A percentile compares a stretch with the other conserved stretches of the same genome.
These are phyloP conservation scores for Striga asiatica DNA, from an alignment of 257 asterid species.

Conservation along the genomic window DNA sequence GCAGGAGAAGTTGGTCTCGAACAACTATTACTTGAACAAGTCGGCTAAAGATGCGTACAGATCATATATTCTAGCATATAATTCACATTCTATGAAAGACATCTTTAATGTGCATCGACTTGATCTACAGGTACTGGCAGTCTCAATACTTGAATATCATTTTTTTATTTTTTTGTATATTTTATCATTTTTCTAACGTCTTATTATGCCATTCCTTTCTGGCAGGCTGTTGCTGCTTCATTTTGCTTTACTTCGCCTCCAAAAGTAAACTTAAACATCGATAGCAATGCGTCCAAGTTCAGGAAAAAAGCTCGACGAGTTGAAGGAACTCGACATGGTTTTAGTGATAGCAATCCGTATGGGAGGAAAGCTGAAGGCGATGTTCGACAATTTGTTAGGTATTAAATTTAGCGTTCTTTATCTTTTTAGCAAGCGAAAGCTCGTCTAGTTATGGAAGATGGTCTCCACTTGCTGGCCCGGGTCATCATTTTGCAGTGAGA, in stretches of 20 bases:
- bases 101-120: constrained; percentile 81
- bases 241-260: constrained; percentile 81
- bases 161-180: background rate
- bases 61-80: constrained; percentile 75
- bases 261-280: constrained; percentile 57
- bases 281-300: constrained; percentile 69
- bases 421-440: too few relatives aligned
- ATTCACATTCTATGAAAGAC: constrained; percentile 89
- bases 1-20: constrained; percentile 67
- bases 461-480: too few relatives aligned
- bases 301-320: constrained; percentile 36
- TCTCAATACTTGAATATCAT: background rate
- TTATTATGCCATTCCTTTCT: background rate
- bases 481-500: too few relatives aligned
- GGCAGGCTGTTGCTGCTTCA: constrained; percentile 90
- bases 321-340: too few relatives aligned
- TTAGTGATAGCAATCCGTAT: too few relatives aligned
- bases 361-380: too few relatives aligned
- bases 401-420: too few relatives aligned
- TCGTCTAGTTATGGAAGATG: too few relatives aligned
- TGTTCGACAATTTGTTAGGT: too few relatives aligned
- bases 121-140: constrained; percentile 53
- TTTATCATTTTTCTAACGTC: background rate
- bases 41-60: constrained; percentile 93
- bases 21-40: constrained; percentile 61